phyloP scores from a whole-genome alignment of 192 early-diverging fungal genomes.

The Obelidium mucronatum region DNA sequence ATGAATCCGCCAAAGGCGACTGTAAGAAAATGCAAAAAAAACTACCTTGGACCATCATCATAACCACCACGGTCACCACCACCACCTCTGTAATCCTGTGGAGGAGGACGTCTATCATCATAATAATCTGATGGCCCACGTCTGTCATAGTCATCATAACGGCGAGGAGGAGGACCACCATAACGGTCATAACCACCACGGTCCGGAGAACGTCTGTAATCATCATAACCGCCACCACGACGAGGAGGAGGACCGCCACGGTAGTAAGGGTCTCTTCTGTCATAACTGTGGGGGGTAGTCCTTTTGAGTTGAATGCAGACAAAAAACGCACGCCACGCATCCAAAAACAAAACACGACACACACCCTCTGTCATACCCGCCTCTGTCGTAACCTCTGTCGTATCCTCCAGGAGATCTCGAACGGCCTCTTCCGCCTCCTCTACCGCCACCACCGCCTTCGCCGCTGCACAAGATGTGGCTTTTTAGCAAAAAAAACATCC shows the following conservation, averaged over 20 bases:
- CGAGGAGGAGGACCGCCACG: constrained; percentile 22
- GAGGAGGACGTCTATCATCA: constrained; percentile 34
- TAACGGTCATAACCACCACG: constrained; percentile 1
- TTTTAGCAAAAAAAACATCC: constrained; percentile 13
- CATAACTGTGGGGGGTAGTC: constrained; percentile 15
- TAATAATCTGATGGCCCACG: constrained; percentile 24
- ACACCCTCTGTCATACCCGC: constrained; percentile 32
- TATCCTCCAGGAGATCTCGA: constrained; percentile 38
- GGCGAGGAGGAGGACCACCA: neutral
- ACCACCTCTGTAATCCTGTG: constrained; percentile 13
- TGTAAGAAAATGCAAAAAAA: neutral
- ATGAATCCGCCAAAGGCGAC: too few species aligned
- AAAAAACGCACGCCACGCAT: too few species aligned
- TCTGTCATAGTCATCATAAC: neutral
- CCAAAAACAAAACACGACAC: neutral
- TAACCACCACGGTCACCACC: constrained; percentile 31
- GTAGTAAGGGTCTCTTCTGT: constrained; percentile 25
- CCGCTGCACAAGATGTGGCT: neutral
- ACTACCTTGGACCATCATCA: constrained; percentile 11
- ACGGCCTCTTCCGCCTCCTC: constrained; percentile 34
- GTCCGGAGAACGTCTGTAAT: constrained; percentile 21
- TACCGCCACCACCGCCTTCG: constrained; percentile 24
- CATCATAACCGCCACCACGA: neutral
- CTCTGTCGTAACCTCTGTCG: constrained; percentile 12
- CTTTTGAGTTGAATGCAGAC: too few species aligned